phyloP scores from a whole-genome alignment of 2,329 filamentous ascomycete genomes.

The Colletotrichum viniferum region DNA sequence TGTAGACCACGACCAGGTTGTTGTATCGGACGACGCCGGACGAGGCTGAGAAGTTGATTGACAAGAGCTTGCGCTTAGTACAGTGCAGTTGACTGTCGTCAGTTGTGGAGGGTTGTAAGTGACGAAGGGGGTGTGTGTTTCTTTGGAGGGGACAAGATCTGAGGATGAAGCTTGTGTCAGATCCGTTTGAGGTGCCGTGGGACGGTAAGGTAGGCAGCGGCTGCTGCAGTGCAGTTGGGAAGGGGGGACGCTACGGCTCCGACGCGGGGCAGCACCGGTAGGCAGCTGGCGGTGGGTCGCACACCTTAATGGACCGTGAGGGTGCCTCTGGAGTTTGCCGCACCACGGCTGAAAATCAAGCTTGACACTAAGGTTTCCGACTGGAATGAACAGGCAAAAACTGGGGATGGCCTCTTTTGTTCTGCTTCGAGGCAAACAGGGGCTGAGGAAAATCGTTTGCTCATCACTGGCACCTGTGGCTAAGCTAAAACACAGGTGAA shows the following conservation, averaged over 20 bases:
- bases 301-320: background rate
- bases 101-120: background rate
- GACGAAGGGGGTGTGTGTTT: background rate
- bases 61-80: background rate
- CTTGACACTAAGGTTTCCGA: background rate
- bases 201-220: background rate
- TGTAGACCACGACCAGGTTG: background rate
- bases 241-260: background rate
- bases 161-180: constrained; percentile 26
- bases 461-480: background rate
- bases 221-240: background rate
- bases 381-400: background rate
- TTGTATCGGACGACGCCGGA: background rate
- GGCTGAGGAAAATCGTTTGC: background rate
- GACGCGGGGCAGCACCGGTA: constrained; percentile 1
- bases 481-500: background rate
- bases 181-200: constrained; percentile 27
- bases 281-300: background rate
- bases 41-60: background rate
- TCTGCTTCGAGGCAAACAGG: background rate
- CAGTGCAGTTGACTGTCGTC: background rate
- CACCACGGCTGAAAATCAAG: background rate
- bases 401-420: background rate
- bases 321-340: background rate
- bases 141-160: background rate